Evolutionary conservation across 768 basidiomycete species (phyloP).

Genomic region (Gelatoporia subvermispora): DNA sequence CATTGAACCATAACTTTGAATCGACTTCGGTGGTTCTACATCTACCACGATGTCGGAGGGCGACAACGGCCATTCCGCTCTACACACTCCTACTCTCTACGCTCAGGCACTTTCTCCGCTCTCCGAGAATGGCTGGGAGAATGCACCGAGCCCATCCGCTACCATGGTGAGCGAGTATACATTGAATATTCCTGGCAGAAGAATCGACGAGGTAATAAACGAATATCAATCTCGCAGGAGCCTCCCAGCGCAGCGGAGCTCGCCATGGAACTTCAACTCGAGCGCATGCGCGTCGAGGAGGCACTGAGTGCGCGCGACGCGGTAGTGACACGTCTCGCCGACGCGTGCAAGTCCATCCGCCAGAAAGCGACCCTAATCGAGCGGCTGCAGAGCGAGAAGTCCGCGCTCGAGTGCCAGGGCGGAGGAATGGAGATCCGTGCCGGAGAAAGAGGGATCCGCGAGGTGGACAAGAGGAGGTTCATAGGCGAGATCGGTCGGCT

Average conservation of each 20-base stretch:
- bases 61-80: too few relatives aligned
- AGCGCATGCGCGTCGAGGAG: conserved; percentile 36
- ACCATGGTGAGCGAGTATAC: too few relatives aligned
- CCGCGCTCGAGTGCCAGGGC: conserved; percentile 28
- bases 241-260: background rate
- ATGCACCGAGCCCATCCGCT: too few relatives aligned
- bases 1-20: too few relatives aligned
- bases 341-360: conserved; percentile 56
- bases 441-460: conserved; percentile 6
- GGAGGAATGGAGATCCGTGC: conserved; percentile 4
- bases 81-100: too few relatives aligned
- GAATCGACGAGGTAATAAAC: too few relatives aligned
- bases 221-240: too few relatives aligned
- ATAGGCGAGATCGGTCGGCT: background rate
- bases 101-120: too few relatives aligned
- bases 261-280: conserved; percentile 1
- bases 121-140: too few relatives aligned
- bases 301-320: conserved; percentile 61
- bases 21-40: too few relatives aligned
- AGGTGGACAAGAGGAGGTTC: background rate
- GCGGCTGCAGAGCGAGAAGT: conserved; percentile 34
- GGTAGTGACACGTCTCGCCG: conserved; percentile 50
- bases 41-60: too few relatives aligned
- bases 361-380: conserved; percentile 53
- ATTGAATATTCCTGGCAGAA: too few relatives aligned